Conservation (phyloP, 306 rosid species). For the Chamaecrista fasciculata region DNA sequence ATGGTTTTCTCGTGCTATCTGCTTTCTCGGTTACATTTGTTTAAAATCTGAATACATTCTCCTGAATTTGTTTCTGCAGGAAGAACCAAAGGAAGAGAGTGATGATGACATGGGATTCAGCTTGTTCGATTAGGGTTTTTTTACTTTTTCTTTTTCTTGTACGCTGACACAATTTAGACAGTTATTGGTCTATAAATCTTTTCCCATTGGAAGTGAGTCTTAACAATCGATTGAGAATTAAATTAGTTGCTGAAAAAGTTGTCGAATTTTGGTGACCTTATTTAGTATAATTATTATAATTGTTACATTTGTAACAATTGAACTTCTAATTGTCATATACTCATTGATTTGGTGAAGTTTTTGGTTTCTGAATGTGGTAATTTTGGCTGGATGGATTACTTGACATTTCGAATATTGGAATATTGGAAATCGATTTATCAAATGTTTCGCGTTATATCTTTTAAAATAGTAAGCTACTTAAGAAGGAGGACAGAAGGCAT, state of each 20-base stretch:
- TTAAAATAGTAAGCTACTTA: no score
- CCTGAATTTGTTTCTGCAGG: slow-evolving; percentile 40
- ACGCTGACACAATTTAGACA: not conserved
- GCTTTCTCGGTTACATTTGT: not conserved
- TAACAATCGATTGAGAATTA: not conserved
- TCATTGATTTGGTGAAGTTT: not conserved
- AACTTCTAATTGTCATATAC: not conserved
- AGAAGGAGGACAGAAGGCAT: no score
- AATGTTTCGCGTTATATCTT: not conserved
- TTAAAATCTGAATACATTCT: not conserved
- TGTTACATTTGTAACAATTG: not conserved
- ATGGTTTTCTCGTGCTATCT: not conserved
- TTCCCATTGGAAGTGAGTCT: not conserved
- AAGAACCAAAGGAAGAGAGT: slow-evolving; percentile 64
- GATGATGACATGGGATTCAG: slow-evolving; percentile 63
- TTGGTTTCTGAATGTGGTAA: not conserved
- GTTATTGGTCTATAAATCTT: slow-evolving; percentile 18
- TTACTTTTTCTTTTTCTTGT: no score
- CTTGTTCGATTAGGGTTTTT: slow-evolving; percentile 51
- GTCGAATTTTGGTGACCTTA: slow-evolving; percentile 26
- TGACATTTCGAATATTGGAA: not conserved
- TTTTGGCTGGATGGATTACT: not conserved
- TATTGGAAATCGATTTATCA: not conserved
- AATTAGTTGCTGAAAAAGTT: not conserved
- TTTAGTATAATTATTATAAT: not conserved